Evolutionary conservation across 768 basidiomycete genomes (phyloP), one percentile per base, ranked within the genome.

Genomic region (Auricularia cornea): DNA sequence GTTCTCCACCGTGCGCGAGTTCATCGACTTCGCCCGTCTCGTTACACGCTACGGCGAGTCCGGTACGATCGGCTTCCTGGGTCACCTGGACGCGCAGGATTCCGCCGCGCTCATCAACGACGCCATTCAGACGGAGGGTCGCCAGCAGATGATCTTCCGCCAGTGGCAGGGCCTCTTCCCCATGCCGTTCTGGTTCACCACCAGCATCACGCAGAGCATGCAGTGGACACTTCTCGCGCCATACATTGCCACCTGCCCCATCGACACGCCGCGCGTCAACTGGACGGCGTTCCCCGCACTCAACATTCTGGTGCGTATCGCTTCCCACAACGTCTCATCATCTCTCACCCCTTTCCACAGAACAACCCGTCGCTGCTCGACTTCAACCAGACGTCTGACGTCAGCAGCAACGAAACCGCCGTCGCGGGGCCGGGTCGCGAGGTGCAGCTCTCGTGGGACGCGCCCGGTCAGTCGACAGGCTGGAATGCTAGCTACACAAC

Each of bases 121-220:
- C 69, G 76, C 80, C 6, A 84, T 89, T 67, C 76, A 83, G 0
- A 84, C 82, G 14, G 85, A 88, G 72, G 81, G 81, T 23, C 75
- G 86, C 10, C 86, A 89, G 72, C 83, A 88, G 74, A 80, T 85
- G 80, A 76, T 80, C 56, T 85, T 88, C 78, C 71, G 86, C 3
- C 85, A 87, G 72, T 79, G 85, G 57, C 77, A 82, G 60, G 85
- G 84, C 0, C 69, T 81, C n/a, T 83, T 83, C 75, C 84, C 84
- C 0, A 83, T 85, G 81, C 81, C 61, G 23, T 32, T 73, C 44
- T 83, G 76, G 74, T 85, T 85, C 69, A 77, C 80, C 59, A 75
- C 81, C 0, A 82, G 81, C 35, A 82, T 86, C 67, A 82, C 85
- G 2, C 86, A 87, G 69, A 74, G 79, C 8, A 84, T 84, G 83